Evolutionary conservation across 495 filamentous ascomycete genomes (phyloP).

Genomic region (Penicillium cinerascens): DNA sequence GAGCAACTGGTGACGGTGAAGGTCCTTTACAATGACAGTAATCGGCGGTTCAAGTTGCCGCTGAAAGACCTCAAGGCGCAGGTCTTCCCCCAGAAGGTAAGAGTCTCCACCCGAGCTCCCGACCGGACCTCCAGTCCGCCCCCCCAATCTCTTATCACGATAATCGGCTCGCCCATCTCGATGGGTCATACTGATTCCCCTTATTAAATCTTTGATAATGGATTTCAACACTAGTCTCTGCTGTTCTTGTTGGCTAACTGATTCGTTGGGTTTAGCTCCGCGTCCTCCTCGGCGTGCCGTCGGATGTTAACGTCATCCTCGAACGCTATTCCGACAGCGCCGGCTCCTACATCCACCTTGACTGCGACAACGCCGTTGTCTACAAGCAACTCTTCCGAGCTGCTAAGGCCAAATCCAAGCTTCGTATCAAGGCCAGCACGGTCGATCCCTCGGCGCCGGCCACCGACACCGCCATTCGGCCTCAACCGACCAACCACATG

Average conservation of each 20-base stretch:
- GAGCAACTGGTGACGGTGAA: constrained; percentile 86
- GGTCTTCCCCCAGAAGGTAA: constrained; percentile 80
- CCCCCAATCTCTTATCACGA: constrained; percentile 21
- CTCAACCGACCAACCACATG: constrained; percentile 14
- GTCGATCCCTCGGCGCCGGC: constrained; percentile 12
- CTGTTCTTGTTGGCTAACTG: constrained; percentile 15
- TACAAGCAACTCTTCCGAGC: constrained; percentile 97
- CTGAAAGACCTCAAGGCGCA: constrained; percentile 77
- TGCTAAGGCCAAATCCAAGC: constrained; percentile 97
- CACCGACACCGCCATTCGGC: constrained; percentile 5
- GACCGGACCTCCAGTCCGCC: constrained; percentile 25
- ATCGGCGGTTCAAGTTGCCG: constrained; percentile 84
- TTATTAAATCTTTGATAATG: neutral
- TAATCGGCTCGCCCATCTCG: constrained; percentile 6
- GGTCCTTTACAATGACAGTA: constrained; percentile 67
- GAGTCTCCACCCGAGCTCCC: constrained; percentile 45
- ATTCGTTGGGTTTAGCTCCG: constrained; percentile 60
- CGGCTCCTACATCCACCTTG: constrained; percentile 71
- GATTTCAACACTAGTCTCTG: neutral
- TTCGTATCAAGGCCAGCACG: constrained; percentile 75
- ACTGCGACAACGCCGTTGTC: constrained; percentile 70
- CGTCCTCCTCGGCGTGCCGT: constrained; percentile 64
- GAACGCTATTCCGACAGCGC: constrained; percentile 98
- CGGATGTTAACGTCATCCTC: constrained; percentile 64
- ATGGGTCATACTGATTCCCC: neutral